Base-by-base conservation (phyloP, 148 eudicot species). In the Dianthus caryophyllus region DNA sequence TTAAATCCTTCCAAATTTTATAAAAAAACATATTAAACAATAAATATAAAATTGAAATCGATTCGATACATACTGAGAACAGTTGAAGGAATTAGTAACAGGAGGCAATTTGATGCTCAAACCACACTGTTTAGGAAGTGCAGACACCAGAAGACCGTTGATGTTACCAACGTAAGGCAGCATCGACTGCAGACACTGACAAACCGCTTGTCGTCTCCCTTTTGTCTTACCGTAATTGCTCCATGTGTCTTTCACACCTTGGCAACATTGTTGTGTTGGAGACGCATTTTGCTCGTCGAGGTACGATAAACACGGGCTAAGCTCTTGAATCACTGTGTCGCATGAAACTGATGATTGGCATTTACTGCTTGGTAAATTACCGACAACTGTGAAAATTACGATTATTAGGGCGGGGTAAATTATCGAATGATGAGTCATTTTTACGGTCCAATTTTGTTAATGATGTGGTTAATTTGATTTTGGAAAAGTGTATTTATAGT, bases 241-340 rank as follows among this genome's bases (percentile, higher is more conserved):
- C 24, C 17, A 52, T 13, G 63, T 60, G 46, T 26, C 27, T 44
- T 61, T 62, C 22, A 39, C 48, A 5, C 78, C 78, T 50, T 65
- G 61, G 22, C 74, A 75, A 43, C 78, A 75, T 5, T 18, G 8
- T 13, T 25, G 16, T 1, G 75, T 64, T 17, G 78, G 78, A 4
- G 71, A 50, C 14, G 66, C 12, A 27, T 3, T 18, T 58, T 69
- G 58, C 6, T 22, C 21, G 25, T 65, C 26, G 15, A 75, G 66
- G 49, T 65, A 75, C 22, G 74, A 15, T 25, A 75, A 47, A 18
- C 78, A 75, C 2, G 78, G 71, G 21, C 15, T 65, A 38, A 75
- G 46, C n/a, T 65, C 52, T 4, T 65, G 62, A 56, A 58, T 7
- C 1, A 75, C 78, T 31, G 9, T 4, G 22, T n/a, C 14, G 50